A percentile compares a stretch with the other conserved stretches of the same genome.
Conservation (phyloP, 2,329 filamentous ascomycete genomes). For the Scytalidium sp. region DNA sequence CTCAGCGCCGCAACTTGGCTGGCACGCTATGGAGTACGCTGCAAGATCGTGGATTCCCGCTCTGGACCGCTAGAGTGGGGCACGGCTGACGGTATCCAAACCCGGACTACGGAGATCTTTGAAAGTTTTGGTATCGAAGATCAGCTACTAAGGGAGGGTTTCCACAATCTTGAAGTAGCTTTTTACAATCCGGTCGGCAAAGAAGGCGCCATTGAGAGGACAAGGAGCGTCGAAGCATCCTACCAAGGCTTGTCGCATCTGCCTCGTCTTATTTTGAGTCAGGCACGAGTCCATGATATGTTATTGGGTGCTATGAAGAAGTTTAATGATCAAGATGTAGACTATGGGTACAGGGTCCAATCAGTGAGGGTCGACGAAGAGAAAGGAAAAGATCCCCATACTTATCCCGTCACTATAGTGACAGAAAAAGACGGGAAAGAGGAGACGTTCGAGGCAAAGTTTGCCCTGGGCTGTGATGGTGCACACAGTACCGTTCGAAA, state of each 20-base stretch:
- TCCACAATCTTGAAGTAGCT: constrained; percentile 63
- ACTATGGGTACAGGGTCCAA: constrained; percentile 56
- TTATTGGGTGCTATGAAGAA: constrained; percentile 58
- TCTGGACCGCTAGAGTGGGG: constrained; percentile 52
- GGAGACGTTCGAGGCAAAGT: constrained; percentile 33
- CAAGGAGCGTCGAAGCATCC: constrained; percentile 60
- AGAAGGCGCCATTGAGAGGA: constrained; percentile 52
- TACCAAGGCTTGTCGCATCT: constrained; percentile 59
- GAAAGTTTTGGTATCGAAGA: constrained; percentile 57
- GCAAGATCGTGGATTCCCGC: constrained; percentile 55
- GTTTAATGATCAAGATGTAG: constrained; percentile 50
- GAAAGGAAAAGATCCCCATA: constrained; percentile 41
- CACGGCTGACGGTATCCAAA: constrained; percentile 63
- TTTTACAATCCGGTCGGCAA: constrained; percentile 57
- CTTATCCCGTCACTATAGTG: constrained; percentile 58
- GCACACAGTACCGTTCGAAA: constrained; percentile 48
- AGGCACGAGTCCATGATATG: constrained; percentile 66
- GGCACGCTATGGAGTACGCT: constrained; percentile 50
- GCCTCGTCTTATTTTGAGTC: constrained; percentile 65
- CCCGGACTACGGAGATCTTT: constrained; percentile 59
- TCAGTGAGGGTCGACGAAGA: constrained; percentile 50
- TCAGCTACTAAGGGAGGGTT: constrained; percentile 60
- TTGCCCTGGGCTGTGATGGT: constrained; percentile 37
- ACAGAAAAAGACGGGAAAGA: constrained; percentile 55
- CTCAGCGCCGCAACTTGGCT: constrained; percentile 61